Percentiles rank a stretch among this genome's conserved stretches.
These are phyloP conservation scores for Aspergillus calidoustus DNA, from an alignment of 2,329 filamentous ascomycete species.

Conservation along the genomic window DNA sequence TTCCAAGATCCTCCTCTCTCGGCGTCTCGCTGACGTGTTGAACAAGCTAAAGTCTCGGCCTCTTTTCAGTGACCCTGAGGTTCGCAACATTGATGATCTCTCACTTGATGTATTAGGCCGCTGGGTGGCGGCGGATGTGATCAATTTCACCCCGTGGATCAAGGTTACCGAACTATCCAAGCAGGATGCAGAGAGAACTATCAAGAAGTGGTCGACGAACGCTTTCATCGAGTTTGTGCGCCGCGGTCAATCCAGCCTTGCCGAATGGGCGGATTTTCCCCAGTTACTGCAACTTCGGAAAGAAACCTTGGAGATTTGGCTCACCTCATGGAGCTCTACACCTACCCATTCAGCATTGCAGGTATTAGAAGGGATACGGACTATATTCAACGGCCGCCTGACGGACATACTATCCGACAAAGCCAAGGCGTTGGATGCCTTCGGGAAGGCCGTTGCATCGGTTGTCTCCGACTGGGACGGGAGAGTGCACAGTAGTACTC, in stretches of 20 bases:
- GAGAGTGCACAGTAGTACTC: slow-evolving; percentile 55
- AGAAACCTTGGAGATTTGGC: slow-evolving; percentile 74
- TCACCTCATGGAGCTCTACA: slow-evolving; percentile 69
- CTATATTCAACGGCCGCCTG: slow-evolving; percentile 71
- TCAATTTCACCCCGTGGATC: slow-evolving; percentile 84
- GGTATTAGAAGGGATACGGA: slow-evolving; percentile 71
- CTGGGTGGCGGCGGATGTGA: slow-evolving; percentile 83
- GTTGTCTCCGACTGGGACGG: slow-evolving; percentile 66
- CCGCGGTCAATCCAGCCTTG: slow-evolving; percentile 66
- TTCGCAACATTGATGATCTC: slow-evolving; percentile 70
- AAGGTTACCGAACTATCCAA: slow-evolving; percentile 76
- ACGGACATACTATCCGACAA: slow-evolving; percentile 66
- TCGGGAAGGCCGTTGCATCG: slow-evolving; percentile 67
- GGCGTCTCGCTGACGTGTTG: slow-evolving; percentile 71
- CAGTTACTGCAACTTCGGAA: slow-evolving; percentile 72
- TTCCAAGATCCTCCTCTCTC: slow-evolving; percentile 76
- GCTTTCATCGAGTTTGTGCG: slow-evolving; percentile 64
- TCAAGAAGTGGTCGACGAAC: slow-evolving; percentile 66
- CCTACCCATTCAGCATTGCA: slow-evolving; percentile 56
- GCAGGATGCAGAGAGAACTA: slow-evolving; percentile 62
- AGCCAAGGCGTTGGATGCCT: slow-evolving; percentile 65
- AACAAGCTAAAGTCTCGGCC: slow-evolving; percentile 69
- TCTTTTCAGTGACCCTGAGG: slow-evolving; percentile 71
- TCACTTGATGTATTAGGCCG: slow-evolving; percentile 76
- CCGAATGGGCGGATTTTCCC: slow-evolving; percentile 67